phyloP scores from a whole-genome alignment of 2,329 filamentous ascomycete species.

The Rhinocladiella similis region DNA sequence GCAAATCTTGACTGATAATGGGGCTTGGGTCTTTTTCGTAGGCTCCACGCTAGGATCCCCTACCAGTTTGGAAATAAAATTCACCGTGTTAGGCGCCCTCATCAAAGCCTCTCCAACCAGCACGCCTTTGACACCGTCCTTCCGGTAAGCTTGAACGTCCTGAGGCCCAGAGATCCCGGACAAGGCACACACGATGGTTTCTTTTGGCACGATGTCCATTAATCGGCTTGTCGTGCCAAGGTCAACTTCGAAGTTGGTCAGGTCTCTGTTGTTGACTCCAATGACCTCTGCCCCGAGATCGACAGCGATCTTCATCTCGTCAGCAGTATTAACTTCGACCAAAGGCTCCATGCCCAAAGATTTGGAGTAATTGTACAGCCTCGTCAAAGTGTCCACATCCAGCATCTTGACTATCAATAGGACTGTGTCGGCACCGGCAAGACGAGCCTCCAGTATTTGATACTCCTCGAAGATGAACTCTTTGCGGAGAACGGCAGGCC shows the following conservation, averaged over 20 bases:
- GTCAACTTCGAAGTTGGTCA: constrained; percentile 96
- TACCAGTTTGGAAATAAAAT: constrained; percentile 83
- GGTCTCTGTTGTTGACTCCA: constrained; percentile 95
- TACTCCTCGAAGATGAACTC: constrained; percentile 99
- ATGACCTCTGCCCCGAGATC: constrained; percentile 86
- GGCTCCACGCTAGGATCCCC: constrained; percentile 46
- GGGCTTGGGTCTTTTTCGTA: constrained; percentile 37
- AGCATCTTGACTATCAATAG: constrained; percentile 99
- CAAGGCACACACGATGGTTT: constrained; percentile 86
- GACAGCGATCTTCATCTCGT: constrained; percentile 88
- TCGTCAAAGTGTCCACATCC: constrained; percentile 68
- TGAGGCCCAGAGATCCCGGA: constrained; percentile 89
- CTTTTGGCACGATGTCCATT: constrained; percentile 80
- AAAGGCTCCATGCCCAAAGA: constrained; percentile 95
- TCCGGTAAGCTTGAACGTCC: constrained; percentile 84
- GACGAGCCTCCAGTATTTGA: constrained; percentile 89
- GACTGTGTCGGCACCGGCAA: constrained; percentile 92
- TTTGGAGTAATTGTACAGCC: constrained; percentile 83
- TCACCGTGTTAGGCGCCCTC: constrained; percentile 77
- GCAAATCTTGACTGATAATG: constrained; percentile 87
- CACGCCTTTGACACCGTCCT: constrained; percentile 87
- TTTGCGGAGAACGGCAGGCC: constrained; percentile 88
- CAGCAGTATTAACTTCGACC: constrained; percentile 91
- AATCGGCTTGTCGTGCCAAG: constrained; percentile 86
- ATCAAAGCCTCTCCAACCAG: constrained; percentile 95